Base-by-base conservation (phyloP, 768 basidiomycete genomes). In the Crassisporium funariophilum region DNA sequence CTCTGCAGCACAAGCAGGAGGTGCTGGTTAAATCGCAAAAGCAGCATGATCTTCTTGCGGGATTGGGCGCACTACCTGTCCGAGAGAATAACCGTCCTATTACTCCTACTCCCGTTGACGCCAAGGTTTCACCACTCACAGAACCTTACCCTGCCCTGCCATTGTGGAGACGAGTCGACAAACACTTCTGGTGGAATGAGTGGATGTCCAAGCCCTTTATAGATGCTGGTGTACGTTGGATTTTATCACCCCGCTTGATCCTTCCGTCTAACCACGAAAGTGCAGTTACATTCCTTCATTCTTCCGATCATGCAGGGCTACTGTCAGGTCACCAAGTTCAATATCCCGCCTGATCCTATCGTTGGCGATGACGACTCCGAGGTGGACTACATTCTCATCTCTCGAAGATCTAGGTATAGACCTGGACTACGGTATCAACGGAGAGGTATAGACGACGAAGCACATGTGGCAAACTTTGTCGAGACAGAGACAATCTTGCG, bases 181-280 rank as follows among this genome's bases (percentile, higher is more conserved):
- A 79, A 37, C 85, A 88, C 34, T 98, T 91, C 64, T 98, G 94
- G 89, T 98, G 94, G 92, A 99, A 98, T 59, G 90, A 93, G 57
- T 84, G 83, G 77, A 76, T 98, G 47, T 76, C 81, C 20, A 86
- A 86, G 54, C 85, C 90, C 2, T 87, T 99, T 54, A 72, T 92
- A 29, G 91, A 98, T 50, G 85, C 86, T 35, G 93, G 94, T 16
- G 92, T 93, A 68, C 47, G 80, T 67, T 12, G 24, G 13, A 6
- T 19, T 29, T 27, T 40, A 13, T 20, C 33, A 5, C 41, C 27
- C 12, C 35, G 6, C n/a, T 42, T 34, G 35, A 13, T 33, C 19
- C 44, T 16, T 21, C 20, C 31, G 35, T 47, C 44, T 31, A 19
- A 11, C 44, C 17, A 27, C 35, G 42, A 29, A 37, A 43, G 38